A percentile compares a stretch with the other conserved stretches of the same genome.
These are phyloP conservation scores for Candolleomyces efflorescens DNA, from an alignment of 768 basidiomycete genomes.

Conservation along the genomic window DNA sequence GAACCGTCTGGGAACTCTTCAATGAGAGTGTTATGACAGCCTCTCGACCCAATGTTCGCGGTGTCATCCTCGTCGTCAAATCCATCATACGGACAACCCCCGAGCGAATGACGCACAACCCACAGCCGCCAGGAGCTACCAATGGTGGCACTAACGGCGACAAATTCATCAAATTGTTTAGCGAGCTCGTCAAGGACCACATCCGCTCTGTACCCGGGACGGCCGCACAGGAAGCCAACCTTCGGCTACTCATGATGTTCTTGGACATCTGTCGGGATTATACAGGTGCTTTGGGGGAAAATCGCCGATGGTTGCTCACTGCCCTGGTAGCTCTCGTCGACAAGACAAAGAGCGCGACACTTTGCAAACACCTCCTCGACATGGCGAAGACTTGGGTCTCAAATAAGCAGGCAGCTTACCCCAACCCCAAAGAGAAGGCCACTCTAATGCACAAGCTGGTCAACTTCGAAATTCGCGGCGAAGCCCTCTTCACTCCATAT, in stretches of 20 bases:
- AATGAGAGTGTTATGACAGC: conserved; percentile 76
- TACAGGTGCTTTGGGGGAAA: conserved; percentile 81
- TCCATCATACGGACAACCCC: conserved; percentile 78
- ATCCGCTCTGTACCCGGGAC: conserved; percentile 49
- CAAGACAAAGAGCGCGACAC: conserved; percentile 74
- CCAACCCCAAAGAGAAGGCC: conserved; percentile 95
- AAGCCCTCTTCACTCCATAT: conserved; percentile 77
- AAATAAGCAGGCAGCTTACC: conserved; percentile 77
- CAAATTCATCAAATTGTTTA: conserved; percentile 72
- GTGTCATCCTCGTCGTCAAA: conserved; percentile 82
- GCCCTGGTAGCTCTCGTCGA: conserved; percentile 80
- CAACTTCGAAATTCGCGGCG: conserved; percentile 72
- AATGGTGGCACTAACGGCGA: not conserved
- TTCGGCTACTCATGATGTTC: conserved; percentile 68
- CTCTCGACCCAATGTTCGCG: conserved; percentile 53
- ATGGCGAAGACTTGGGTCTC: conserved; percentile 89
- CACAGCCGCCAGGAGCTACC: conserved; percentile 26
- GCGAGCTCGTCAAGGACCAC: conserved; percentile 86
- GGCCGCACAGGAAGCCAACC: conserved; percentile 51
- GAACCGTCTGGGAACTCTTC: conserved; percentile 69
- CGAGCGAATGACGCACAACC: conserved; percentile 68
- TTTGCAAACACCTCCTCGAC: conserved; percentile 84
- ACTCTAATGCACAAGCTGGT: conserved; percentile 86
- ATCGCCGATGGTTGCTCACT: conserved; percentile 75
- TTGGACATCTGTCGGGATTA: conserved; percentile 83